Percentiles rank a stretch among this genome's conserved stretches.
phyloP scores from a whole-genome alignment of 148 eudicot genomes.

The Beta vulgaris region DNA sequence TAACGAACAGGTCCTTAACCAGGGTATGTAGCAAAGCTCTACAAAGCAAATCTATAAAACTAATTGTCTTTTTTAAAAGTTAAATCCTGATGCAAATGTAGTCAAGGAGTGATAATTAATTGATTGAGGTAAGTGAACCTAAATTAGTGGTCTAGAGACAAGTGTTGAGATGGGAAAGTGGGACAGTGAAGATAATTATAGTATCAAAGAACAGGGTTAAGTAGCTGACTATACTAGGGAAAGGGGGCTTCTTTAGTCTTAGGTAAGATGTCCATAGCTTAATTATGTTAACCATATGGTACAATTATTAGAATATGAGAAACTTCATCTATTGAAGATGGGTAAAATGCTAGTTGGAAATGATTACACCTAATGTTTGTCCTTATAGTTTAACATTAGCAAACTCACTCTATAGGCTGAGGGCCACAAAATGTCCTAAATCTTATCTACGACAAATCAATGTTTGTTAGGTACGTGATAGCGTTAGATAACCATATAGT shows the following conservation, averaged over 20 bases:
- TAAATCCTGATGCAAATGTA: too few relatives aligned
- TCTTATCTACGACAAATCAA: not conserved
- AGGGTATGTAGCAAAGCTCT: too few relatives aligned
- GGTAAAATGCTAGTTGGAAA: slow-evolving; percentile 18
- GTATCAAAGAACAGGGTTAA: not conserved
- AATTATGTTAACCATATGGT: slow-evolving; percentile 23
- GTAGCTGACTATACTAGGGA: slow-evolving; percentile 1
- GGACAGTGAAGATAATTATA: slow-evolving; percentile 14
- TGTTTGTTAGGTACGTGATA: slow-evolving; percentile 7
- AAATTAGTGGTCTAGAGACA: slow-evolving; percentile 4
- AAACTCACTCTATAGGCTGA: not conserved
- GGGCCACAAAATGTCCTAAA: not conserved
- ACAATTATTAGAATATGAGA: slow-evolving; percentile 26
- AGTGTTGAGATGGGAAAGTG: not conserved
- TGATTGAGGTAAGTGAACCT: not conserved
- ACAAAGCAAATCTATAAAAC: too few relatives aligned
- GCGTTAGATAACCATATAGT: too few relatives aligned
- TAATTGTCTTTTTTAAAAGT: too few relatives aligned
- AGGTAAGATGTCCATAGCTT: slow-evolving; percentile 16
- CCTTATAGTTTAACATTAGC: slow-evolving; percentile 1
- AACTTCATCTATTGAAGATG: slow-evolving; percentile 24
- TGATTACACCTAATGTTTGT: slow-evolving; percentile 22
- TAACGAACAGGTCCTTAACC: too few relatives aligned
- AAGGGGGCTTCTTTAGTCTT: not conserved
- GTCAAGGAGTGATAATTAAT: not conserved